phyloP scores from a whole-genome alignment of 2,329 filamentous ascomycete genomes.

The Ophiocordyceps camponoti-saundersi region DNA sequence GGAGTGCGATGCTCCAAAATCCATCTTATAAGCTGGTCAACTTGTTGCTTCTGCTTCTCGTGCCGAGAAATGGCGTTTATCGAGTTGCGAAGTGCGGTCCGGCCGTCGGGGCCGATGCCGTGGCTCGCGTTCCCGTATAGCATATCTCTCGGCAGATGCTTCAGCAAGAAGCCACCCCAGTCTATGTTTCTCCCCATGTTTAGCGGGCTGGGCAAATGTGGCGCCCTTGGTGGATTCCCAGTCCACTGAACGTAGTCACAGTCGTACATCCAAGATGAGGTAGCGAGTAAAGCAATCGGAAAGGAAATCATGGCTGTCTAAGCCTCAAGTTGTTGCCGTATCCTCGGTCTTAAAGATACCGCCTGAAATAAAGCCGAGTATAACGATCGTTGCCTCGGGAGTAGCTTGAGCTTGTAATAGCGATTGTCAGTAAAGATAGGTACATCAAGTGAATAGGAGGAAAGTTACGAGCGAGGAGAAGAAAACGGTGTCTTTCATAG shows the following conservation, averaged over 20 bases:
- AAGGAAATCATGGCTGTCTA: not conserved
- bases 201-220: not conserved
- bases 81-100: not conserved
- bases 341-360: too few species aligned
- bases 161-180: not conserved
- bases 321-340: too few species aligned
- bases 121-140: not conserved
- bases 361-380: too few species aligned
- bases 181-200: not conserved
- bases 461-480: too few species aligned
- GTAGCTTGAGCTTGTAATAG: too few species aligned
- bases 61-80: not conserved
- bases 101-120: not conserved
- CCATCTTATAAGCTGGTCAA: not conserved
- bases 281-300: not conserved
- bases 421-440: too few species aligned
- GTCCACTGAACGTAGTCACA: not conserved
- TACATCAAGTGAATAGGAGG: too few species aligned
- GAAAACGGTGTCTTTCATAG: too few species aligned
- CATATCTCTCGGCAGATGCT: not conserved
- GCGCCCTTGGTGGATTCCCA: not conserved
- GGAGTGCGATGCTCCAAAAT: not conserved
- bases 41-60: not conserved
- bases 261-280: not conserved
- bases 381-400: too few species aligned